These are phyloP conservation scores for Nyssa sinensis DNA, from an alignment of 148 eudicot species.

Conservation along the genomic window DNA sequence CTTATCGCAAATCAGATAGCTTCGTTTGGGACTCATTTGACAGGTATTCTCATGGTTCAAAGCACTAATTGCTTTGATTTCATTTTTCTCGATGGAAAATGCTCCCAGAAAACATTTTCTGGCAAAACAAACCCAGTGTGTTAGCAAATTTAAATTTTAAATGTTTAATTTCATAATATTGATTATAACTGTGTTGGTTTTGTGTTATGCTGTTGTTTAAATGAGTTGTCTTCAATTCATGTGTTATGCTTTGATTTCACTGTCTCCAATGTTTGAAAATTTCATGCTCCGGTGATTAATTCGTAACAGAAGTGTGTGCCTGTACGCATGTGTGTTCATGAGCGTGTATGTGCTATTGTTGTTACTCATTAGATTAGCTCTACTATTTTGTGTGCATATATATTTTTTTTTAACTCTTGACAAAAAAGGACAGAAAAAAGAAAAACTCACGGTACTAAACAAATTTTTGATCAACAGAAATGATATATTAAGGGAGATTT, in stretches of 20 bases:
- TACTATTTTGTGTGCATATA: too few relatives aligned
- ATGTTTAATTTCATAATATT: background rate
- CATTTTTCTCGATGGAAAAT: background rate
- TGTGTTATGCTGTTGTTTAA: background rate
- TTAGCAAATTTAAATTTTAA: background rate
- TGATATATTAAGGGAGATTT: background rate
- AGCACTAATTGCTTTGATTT: background rate
- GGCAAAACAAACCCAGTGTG: background rate
- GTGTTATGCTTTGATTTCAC: background rate
- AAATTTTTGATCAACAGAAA: constrained; percentile 3
- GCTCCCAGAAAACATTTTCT: background rate
- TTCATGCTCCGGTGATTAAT: too few relatives aligned
- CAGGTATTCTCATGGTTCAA: background rate
- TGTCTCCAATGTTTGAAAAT: constrained; percentile 6
- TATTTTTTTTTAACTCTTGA: background rate
- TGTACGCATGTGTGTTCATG: too few relatives aligned
- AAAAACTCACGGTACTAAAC: too few relatives aligned
- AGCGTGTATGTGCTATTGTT: background rate
- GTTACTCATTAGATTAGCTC: background rate
- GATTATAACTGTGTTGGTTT: background rate
- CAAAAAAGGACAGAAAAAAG: too few relatives aligned
- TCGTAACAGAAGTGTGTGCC: too few relatives aligned
- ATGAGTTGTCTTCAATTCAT: background rate
- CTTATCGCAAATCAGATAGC: background rate
- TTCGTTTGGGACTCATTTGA: background rate